Evolutionary conservation across 129 eudicot species (phyloP).

Genomic region (Pittosporum tobira): DNA sequence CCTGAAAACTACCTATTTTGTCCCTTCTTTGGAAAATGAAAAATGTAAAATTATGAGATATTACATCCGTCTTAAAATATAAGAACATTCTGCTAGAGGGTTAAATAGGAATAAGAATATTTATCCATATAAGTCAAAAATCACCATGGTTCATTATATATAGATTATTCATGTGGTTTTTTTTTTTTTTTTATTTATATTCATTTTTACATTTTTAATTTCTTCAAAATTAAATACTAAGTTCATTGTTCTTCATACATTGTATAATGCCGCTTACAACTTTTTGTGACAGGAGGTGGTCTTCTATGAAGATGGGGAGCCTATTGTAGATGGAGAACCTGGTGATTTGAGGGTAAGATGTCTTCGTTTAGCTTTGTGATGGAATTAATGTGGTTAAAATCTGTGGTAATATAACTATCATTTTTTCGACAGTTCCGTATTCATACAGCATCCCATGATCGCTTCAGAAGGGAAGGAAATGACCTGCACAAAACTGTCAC

Average conservation of each 20-base stretch:
- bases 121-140: no score
- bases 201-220: not conserved
- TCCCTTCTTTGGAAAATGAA: no score
- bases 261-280: slow-evolving; percentile 1
- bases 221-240: no score
- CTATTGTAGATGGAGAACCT: slow-evolving; percentile 77
- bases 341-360: slow-evolving; percentile 84
- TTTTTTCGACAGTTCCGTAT: slow-evolving; percentile 63
- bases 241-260: not conserved
- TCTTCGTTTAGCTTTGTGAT: slow-evolving; percentile 4
- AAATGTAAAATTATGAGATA: no score
- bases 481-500: slow-evolving; percentile 77
- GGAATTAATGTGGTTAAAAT: not conserved
- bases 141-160: no score
- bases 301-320: not conserved
- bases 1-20: no score
- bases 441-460: slow-evolving; percentile 84
- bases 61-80: no score
- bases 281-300: slow-evolving; percentile 66
- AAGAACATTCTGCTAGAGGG: no score
- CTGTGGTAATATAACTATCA: slow-evolving; percentile 3
- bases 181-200: no score
- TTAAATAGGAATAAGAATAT: no score
- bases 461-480: slow-evolving; percentile 78
- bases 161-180: no score